Evolutionary conservation across 768 basidiomycete genomes (phyloP).

Genomic region (Russula earlei): DNA sequence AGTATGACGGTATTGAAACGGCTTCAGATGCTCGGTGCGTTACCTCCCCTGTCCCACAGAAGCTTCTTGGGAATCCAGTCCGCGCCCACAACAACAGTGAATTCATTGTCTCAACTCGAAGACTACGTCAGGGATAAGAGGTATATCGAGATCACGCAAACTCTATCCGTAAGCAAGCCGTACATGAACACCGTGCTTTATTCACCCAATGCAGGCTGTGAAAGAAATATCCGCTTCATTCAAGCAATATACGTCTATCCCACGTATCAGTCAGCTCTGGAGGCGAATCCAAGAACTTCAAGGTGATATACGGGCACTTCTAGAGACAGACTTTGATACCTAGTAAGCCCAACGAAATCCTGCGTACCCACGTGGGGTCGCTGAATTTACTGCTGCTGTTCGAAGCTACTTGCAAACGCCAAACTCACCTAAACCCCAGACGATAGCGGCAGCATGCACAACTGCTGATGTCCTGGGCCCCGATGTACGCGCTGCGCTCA

Average conservation of each 20-base stretch:
- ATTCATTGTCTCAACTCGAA: constrained; percentile 73
- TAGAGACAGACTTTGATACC: constrained; percentile 86
- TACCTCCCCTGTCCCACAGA: neutral
- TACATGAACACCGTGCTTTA: neutral
- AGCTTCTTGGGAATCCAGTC: neutral
- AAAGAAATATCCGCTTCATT: constrained; percentile 79
- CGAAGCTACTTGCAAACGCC: constrained; percentile 73
- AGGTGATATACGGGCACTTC: constrained; percentile 65
- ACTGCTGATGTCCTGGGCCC: constrained; percentile 82
- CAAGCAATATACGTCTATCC: constrained; percentile 68
- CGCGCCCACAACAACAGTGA: constrained; percentile 41
- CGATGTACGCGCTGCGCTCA: constrained; percentile 71
- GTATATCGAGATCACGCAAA: constrained; percentile 78
- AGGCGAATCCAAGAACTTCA: constrained; percentile 75
- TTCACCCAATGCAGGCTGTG: constrained; percentile 49
- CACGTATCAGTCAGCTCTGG: constrained; percentile 68
- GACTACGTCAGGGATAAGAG: constrained; percentile 66
- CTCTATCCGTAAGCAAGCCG: constrained; percentile 53
- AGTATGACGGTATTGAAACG: constrained; percentile 87
- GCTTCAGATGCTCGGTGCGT: constrained; percentile 87
- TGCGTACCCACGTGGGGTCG: neutral
- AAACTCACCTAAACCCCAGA: constrained; percentile 38
- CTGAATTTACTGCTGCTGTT: neutral
- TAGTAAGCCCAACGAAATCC: constrained; percentile 53
- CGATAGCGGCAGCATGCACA: constrained; percentile 75